Evolutionary conservation across 2,329 filamentous ascomycete genomes (phyloP).

Genomic region (Botrytis deweyae): DNA sequence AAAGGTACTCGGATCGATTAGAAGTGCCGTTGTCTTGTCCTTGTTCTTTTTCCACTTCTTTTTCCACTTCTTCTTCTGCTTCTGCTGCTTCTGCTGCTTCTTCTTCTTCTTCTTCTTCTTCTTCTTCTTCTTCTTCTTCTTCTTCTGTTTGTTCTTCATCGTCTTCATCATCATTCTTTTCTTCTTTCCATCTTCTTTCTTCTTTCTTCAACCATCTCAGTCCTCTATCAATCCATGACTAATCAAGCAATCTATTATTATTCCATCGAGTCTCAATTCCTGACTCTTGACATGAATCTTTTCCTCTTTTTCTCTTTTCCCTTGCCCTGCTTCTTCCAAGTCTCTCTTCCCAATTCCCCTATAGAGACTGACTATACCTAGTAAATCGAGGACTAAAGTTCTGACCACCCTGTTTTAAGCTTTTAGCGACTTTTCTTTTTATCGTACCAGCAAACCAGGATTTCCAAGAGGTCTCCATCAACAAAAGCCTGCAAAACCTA

Average conservation of each 20-base stretch:
- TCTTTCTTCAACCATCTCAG: neutral
- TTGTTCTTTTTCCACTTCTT: neutral
- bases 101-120: neutral
- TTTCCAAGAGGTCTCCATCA: neutral
- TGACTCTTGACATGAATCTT: neutral
- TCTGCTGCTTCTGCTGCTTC: neutral
- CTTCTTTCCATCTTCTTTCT: neutral
- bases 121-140: too few relatives aligned
- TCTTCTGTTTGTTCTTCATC: too few relatives aligned
- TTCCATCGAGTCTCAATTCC: neutral
- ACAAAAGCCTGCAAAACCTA: slow-evolving; percentile 3
- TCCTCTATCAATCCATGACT: neutral
- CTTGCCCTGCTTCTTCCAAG: neutral
- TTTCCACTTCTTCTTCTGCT: neutral
- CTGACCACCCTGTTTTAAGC: slow-evolving; percentile 19
- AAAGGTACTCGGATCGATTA: neutral
- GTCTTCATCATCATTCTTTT: neutral
- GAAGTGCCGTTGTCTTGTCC: neutral
- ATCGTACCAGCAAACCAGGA: neutral
- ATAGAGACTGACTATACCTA: neutral
- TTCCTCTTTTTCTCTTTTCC: neutral
- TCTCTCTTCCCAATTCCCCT: neutral
- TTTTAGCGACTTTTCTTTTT: slow-evolving; percentile 5
- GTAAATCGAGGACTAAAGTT: neutral
- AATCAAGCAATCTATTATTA: neutral